Evolutionary conservation across 2,329 filamentous ascomycete genomes (phyloP).

Genomic region (Claviceps humidiphila): DNA sequence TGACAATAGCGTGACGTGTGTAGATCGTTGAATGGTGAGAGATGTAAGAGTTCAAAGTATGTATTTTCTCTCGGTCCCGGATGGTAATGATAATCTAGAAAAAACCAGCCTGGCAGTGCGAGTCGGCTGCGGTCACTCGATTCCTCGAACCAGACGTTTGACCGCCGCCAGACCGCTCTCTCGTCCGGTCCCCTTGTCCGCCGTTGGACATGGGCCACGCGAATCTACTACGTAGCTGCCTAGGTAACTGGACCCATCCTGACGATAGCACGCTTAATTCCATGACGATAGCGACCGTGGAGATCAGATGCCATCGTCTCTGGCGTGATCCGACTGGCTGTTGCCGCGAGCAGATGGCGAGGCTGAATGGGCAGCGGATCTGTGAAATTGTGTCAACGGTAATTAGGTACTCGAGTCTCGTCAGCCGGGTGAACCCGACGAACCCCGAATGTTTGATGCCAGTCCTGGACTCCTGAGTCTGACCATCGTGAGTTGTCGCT

Average conservation of each 20-base stretch:
- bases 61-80: not conserved
- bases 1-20: conserved; percentile 7
- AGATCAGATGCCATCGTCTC: not conserved
- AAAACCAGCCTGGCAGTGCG: conserved; percentile 12
- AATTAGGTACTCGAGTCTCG: not conserved
- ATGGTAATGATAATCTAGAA: not conserved
- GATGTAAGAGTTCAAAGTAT: not conserved
- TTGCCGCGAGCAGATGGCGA: conserved; percentile 9
- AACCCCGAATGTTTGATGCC: not conserved
- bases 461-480: not conserved
- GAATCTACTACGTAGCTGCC: not conserved
- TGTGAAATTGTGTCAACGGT: not conserved
- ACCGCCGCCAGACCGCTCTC: conserved; percentile 8
- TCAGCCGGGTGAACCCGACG: not conserved
- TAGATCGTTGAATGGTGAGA: not conserved
- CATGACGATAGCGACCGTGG: conserved; percentile 5
- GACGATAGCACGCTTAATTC: not conserved
- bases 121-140: conserved; percentile 16
- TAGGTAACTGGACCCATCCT: conserved; percentile 4
- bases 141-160: not conserved
- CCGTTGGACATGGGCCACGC: conserved; percentile 3
- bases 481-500: not conserved
- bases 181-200: conserved; percentile 1
- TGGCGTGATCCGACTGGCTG: not conserved
- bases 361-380: not conserved